A percentile compares a stretch with the other conserved stretches of the same genome.
Evolutionary conservation across 768 basidiomycete genomes (phyloP).

Genomic region (Rhodocollybia butyracea): DNA sequence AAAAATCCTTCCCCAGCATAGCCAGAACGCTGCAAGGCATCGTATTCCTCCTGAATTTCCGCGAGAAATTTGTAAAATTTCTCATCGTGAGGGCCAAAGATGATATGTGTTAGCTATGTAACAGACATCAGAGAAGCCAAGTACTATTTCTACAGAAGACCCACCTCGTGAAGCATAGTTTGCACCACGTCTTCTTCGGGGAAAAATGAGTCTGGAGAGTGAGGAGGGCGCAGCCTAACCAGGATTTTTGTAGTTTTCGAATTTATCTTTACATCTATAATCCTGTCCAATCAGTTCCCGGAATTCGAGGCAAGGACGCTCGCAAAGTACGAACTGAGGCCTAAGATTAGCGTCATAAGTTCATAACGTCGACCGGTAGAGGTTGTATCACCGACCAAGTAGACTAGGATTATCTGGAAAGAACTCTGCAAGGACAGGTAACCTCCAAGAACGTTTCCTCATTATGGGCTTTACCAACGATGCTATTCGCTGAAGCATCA

Average conservation of each 20-base stretch:
- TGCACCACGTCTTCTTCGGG: conserved; percentile 73
- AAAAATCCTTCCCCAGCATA: conserved; percentile 93
- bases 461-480: conserved; percentile 92
- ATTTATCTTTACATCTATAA: conserved; percentile 71
- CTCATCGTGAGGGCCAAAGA: conserved; percentile 88
- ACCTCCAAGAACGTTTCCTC: conserved; percentile 77
- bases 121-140: background rate
- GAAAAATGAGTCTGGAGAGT: conserved; percentile 65
- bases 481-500: conserved; percentile 64
- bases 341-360: conserved; percentile 17
- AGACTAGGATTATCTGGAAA: conserved; percentile 73
- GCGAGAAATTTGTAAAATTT: conserved; percentile 73
- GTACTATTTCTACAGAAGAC: background rate
- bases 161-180: conserved; percentile 90
- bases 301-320: background rate
- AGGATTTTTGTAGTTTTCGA: conserved; percentile 83
- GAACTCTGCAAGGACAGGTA: conserved; percentile 84
- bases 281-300: background rate
- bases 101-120: conserved; percentile 78
- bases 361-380: background rate
- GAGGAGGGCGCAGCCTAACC: conserved; percentile 72
- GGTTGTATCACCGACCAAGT: conserved; percentile 49
- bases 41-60: conserved; percentile 81
- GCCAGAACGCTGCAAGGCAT: conserved; percentile 71
- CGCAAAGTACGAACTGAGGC: conserved; percentile 32